phyloP scores from a whole-genome alignment of 345 rosid species.

The Murraya paniculata region DNA sequence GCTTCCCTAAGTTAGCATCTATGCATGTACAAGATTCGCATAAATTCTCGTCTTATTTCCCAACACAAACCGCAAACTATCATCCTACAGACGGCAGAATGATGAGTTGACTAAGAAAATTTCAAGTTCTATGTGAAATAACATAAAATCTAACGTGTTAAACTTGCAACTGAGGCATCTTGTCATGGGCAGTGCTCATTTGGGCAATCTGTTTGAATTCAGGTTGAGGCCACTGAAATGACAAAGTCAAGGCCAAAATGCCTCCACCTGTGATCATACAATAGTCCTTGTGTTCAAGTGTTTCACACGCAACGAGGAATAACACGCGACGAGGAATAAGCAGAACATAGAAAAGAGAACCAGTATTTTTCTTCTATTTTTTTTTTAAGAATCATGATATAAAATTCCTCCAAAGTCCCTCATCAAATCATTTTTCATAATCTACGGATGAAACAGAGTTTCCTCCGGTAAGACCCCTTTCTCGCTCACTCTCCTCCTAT shows the following conservation, averaged over 20 bases:
- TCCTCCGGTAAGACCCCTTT: not conserved
- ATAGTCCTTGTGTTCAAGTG: not conserved
- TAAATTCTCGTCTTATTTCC: not conserved
- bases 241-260: no score
- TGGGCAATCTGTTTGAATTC: not conserved
- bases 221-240: not conserved
- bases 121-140: not conserved
- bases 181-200: not conserved
- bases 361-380: not conserved
- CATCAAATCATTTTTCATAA: not conserved
- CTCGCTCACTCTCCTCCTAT: not conserved
- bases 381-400: conserved; percentile 11
- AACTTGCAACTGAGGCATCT: not conserved
- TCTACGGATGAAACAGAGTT: not conserved
- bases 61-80: no score
- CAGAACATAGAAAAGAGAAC: not conserved
- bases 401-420: not conserved
- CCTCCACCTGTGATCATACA: not conserved
- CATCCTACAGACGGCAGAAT: not conserved
- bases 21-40: not conserved
- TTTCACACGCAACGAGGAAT: not conserved
- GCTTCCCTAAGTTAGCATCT: not conserved
- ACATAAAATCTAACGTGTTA: no score
- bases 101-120: not conserved
- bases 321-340: not conserved